Evolutionary conservation across 345 rosid species (phyloP), one percentile per base, ranked within the genome.

Genomic region (Salix exigua): DNA sequence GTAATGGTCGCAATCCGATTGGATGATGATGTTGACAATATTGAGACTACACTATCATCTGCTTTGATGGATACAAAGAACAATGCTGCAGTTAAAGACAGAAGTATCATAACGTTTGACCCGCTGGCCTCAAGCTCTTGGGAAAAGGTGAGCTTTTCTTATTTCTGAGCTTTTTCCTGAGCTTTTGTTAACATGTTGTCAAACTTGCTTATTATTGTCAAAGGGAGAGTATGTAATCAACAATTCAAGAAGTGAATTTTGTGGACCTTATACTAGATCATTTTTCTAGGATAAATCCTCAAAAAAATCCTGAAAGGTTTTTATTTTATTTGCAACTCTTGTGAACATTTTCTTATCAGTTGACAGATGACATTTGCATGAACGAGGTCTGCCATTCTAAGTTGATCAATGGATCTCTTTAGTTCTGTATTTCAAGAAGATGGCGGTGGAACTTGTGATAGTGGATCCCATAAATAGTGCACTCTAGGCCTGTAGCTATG

Each of bases 51-150:
- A 53, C 80, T 96, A 42, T 75, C 88, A 7, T 71, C 83, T 70
- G 84, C 93, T 78, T 86, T 96, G 80, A 48, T 90, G 84, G 93
- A 88, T 68, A 30, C 89, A 66, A 80, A 83, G 46, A 80, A 50
- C 74, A 78, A 68, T 78, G 82, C 77, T 75, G 75, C 71, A 44
- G 53, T 83, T 72, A 87, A 88, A 40, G 89, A 85, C 75, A 89
- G 76, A 88, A 89, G 90, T 82, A 81, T 89, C 78, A 79, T 85
- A 77, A 79, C 85, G 48, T 66, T 71, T 75, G 97, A 96, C 72
- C 92, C 98, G 60, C 86, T 96, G 65, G 98, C 99, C 50, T 91
- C 99, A 66, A 94, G 97, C 88, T 88, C 89, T 72, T 94, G 98
- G 98, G 93, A 92, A 81, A 86, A 94, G 97, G 99, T 96, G 76